These are phyloP conservation scores for Osmanthus fragrans DNA, from an alignment of 257 asterid genomes.

Conservation along the genomic window DNA sequence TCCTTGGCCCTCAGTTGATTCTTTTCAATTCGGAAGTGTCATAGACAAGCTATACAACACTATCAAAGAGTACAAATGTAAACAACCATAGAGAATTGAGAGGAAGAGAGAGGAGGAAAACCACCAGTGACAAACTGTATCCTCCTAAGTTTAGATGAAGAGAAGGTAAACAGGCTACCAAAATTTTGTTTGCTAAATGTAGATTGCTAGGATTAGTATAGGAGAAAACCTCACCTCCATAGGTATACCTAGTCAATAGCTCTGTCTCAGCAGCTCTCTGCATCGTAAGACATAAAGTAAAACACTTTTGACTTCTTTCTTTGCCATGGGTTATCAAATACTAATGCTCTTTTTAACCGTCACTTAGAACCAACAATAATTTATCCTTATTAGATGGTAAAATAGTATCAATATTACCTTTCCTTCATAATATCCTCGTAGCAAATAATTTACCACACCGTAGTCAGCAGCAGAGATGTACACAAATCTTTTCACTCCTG, in stretches of 20 bases:
- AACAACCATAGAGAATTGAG: not conserved
- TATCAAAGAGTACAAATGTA: not conserved
- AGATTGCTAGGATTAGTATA: not conserved
- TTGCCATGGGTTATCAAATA: not conserved
- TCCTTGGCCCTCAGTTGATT: not conserved
- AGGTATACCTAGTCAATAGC: slow-evolving; percentile 76
- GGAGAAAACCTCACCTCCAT: slow-evolving; percentile 68
- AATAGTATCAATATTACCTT: slow-evolving; percentile 46
- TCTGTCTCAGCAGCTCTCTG: slow-evolving; percentile 99
- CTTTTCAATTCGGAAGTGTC: not conserved
- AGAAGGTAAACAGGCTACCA: not conserved
- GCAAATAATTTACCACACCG: slow-evolving; percentile 63
- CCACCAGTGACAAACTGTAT: not conserved
- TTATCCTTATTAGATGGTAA: not conserved
- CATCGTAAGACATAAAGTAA: slow-evolving; percentile 23
- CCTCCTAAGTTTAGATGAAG: not conserved
- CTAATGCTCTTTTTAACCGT: not conserved
- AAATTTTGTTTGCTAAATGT: not conserved
- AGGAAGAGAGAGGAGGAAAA: slow-evolving; percentile 1
- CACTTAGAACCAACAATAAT: not conserved
- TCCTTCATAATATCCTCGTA: slow-evolving; percentile 75
- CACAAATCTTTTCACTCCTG: slow-evolving; percentile 76
- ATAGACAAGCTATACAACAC: not conserved
- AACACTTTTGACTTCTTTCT: not conserved
- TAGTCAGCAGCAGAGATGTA: slow-evolving; percentile 88